A percentile compares a stretch with the other conserved stretches of the same genome.
Conservation (phyloP, 1,284 basidiomycete species). For the Stereum hirsutum region DNA sequence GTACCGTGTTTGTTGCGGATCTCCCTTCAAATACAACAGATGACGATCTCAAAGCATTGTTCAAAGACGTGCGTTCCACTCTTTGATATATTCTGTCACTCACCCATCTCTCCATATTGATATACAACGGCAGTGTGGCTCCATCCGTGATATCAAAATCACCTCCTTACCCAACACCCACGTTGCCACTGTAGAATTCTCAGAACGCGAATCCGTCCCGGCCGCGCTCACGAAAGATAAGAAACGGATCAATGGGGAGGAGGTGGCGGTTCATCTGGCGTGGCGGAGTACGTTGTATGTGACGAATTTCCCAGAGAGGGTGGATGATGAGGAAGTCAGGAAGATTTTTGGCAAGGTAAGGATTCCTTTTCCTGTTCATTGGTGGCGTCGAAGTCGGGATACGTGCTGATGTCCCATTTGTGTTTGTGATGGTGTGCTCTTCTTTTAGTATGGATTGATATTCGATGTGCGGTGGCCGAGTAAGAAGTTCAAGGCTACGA, state of each 20-base stretch:
- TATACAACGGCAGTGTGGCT: constrained; percentile 60
- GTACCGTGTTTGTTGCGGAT: constrained; percentile 81
- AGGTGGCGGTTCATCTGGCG: constrained; percentile 79
- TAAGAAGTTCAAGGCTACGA: constrained; percentile 85
- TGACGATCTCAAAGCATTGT: constrained; percentile 62
- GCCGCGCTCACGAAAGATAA: constrained; percentile 90
- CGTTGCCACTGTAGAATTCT: constrained; percentile 79
- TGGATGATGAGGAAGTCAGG: constrained; percentile 75
- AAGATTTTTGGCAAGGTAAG: constrained; percentile 70
- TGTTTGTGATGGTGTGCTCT: neutral
- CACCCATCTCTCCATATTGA: neutral
- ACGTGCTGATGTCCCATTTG: neutral
- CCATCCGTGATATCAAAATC: constrained; percentile 72
- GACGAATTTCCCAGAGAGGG: constrained; percentile 88
- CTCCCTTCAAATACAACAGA: constrained; percentile 52
- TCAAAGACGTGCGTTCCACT: constrained; percentile 70
- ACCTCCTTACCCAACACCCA: constrained; percentile 44
- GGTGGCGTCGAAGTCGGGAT: neutral
- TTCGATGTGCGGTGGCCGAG: constrained; percentile 98
- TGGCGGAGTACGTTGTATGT: constrained; percentile 95
- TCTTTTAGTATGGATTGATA: constrained; percentile 71
- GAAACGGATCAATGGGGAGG: constrained; percentile 68
- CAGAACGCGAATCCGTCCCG: constrained; percentile 65
- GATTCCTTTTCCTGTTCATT: neutral
- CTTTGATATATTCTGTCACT: neutral